Percentiles rank a stretch among this genome's conserved stretches.
Conservation (phyloP, 257 asterid species). For the Ilex asprella region DNA sequence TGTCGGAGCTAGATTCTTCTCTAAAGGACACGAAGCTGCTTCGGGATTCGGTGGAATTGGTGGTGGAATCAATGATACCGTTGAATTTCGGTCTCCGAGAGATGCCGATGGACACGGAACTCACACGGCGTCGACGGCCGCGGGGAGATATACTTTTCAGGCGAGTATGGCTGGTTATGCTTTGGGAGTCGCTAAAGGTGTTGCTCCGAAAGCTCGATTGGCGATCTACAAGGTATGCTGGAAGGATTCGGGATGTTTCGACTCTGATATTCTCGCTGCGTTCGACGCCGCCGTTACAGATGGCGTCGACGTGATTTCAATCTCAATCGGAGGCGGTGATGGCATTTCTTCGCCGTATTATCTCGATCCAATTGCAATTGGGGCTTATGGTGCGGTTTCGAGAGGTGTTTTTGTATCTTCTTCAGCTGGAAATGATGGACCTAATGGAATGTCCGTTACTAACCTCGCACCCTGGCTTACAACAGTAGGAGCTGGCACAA, state of each 20-base stretch:
- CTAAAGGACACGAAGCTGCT: slow-evolving; percentile 80
- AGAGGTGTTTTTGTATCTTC: slow-evolving; percentile 86
- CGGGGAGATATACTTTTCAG: slow-evolving; percentile 68
- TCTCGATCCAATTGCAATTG: slow-evolving; percentile 95
- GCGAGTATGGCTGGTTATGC: slow-evolving; percentile 96
- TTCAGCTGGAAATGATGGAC: slow-evolving; percentile 98
- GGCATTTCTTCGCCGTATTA: slow-evolving; percentile 89
- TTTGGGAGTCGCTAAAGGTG: slow-evolving; percentile 87
- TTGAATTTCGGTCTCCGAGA: slow-evolving; percentile 74
- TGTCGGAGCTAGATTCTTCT: slow-evolving; percentile 78
- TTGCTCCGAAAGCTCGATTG: slow-evolving; percentile 90
- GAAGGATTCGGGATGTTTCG: slow-evolving; percentile 86
- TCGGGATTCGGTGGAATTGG: slow-evolving; percentile 57
- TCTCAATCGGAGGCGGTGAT: slow-evolving; percentile 93
- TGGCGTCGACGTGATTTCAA: slow-evolving; percentile 90
- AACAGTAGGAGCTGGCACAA: slow-evolving; percentile 94
- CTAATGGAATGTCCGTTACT: slow-evolving; percentile 89
- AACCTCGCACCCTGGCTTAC: slow-evolving; percentile 96
- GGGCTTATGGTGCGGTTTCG: slow-evolving; percentile 94
- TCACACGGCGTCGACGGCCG: slow-evolving; percentile 98
- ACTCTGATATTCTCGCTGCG: slow-evolving; percentile 93
- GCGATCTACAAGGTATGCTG: slow-evolving; percentile 96
- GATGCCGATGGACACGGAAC: slow-evolving; percentile 99
- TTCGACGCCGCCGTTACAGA: slow-evolving; percentile 88
- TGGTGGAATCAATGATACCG: slow-evolving; percentile 75